Conservation (phyloP, 129 eudicot genomes). For the Logfia minima region DNA sequence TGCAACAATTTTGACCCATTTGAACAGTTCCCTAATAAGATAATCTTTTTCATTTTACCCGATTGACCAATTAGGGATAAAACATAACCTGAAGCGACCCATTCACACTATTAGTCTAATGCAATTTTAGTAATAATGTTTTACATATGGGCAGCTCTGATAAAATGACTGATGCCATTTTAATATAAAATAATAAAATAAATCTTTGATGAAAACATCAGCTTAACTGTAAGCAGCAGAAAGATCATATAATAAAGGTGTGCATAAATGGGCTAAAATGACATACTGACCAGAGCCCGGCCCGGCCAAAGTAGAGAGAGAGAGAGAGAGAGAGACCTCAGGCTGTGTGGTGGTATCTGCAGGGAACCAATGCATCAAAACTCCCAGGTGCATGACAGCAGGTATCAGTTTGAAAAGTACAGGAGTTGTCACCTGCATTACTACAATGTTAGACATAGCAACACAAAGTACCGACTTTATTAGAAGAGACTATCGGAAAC, state of each 20-base stretch:
- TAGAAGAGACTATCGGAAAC: conserved; percentile 3
- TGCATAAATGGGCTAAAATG: not conserved
- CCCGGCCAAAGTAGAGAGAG: not conserved
- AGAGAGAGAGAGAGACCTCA: conserved; percentile 54
- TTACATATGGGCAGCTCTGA: not conserved
- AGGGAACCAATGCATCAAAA: conserved; percentile 97
- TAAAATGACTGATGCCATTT: not conserved
- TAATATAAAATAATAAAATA: not conserved
- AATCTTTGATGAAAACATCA: not conserved
- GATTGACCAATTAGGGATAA: not conserved
- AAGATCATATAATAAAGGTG: not conserved
- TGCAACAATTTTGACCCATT: not conserved
- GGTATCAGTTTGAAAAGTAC: conserved; percentile 82
- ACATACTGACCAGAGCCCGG: not conserved
- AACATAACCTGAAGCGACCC: not conserved
- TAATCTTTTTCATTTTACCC: not conserved
- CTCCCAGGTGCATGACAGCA: conserved; percentile 85
- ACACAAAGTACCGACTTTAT: not conserved
- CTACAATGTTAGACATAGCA: conserved; percentile 3
- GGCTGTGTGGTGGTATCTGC: conserved; percentile 48
- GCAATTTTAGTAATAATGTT: not conserved
- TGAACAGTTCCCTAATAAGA: not conserved
- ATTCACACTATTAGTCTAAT: not conserved
- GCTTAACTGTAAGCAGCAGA: not conserved
- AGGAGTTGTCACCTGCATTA: conserved; percentile 85